Base-by-base conservation (phyloP, 1,284 basidiomycete species). In the Austropuccinia psidii region DNA sequence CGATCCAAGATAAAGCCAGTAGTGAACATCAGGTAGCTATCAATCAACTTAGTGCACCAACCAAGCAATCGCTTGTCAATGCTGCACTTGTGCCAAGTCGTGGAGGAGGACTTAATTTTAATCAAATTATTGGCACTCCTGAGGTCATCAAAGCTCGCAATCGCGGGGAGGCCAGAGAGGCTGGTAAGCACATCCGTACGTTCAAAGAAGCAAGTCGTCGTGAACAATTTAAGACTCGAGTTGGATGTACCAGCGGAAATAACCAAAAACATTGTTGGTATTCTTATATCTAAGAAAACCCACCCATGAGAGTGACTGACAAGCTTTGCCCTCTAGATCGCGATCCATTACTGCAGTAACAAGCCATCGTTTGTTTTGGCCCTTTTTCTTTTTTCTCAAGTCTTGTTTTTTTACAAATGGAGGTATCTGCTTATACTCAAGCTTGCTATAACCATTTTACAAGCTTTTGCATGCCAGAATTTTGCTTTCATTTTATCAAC, bases 91-190 rank as follows among this genome's bases (percentile, higher is more conserved):
- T 66, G 31, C 64, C 64, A 24, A 66, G 64, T 35, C 64, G 64
- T 5, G 64, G 64, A 31, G 64, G 24, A 37, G 64, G 64, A 7
- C 17, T 66, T n/a, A 66, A 66, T 49, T 66, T 66, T 33, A 66
- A 66, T 33, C 33, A 41, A 13, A 52, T 31, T 7, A 24, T 19
- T 17, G 37, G 33, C 33, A 50, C 91, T 2, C 87, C 86, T 13
- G 86, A 92, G 49, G 88, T 93, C 13, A 86, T 96, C 75, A 91
- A 89, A 80, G 93, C 91, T n/a, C 85, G 92, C 57, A 98, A 98
- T 83, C 86, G 86, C 15, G 96, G 96, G 2, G 94, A 98, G 82
- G 96, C 96, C 1, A 86, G 86, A 74, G 90, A 97, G 82, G 96
- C 95, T 17, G 92, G 89, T 52, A 85, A 91, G 67, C 92, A 96